Evolutionary conservation across 2,329 filamentous ascomycete species (phyloP).

Genomic region (Lachnellula cervina): DNA sequence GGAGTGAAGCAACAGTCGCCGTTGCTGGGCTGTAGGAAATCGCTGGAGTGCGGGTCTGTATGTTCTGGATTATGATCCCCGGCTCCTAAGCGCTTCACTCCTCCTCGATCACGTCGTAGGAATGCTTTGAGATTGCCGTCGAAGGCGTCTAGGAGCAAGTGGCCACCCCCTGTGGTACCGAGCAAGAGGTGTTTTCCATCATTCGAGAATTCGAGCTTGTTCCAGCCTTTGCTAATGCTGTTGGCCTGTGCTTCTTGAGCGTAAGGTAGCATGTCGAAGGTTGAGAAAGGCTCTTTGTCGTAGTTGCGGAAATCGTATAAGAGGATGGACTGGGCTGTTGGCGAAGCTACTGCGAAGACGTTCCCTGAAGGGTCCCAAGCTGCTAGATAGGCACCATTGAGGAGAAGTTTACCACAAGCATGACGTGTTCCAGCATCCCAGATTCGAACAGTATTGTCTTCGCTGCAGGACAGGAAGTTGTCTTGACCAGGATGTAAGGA

Average conservation of each 20-base stretch:
- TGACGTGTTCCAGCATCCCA: slow-evolving; percentile 78
- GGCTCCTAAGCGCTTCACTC: slow-evolving; percentile 47
- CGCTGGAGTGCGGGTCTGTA: slow-evolving; percentile 24
- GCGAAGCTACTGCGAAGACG: slow-evolving; percentile 85
- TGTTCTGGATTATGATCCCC: slow-evolving; percentile 41
- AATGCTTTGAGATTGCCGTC: slow-evolving; percentile 74
- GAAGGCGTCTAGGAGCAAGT: slow-evolving; percentile 93
- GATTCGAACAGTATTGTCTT: slow-evolving; percentile 84
- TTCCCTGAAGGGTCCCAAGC: slow-evolving; percentile 90
- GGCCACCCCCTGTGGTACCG: slow-evolving; percentile 76
- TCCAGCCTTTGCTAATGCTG: slow-evolving; percentile 65
- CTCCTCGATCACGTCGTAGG: slow-evolving; percentile 54
- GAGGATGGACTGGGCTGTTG: slow-evolving; percentile 71
- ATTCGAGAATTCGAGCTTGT: slow-evolving; percentile 90
- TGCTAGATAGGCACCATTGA: slow-evolving; percentile 75
- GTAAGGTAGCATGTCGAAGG: slow-evolving; percentile 65
- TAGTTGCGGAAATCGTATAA: slow-evolving; percentile 94
- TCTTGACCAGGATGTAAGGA: slow-evolving; percentile 81
- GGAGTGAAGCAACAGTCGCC: slow-evolving; percentile 86
- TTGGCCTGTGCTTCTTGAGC: slow-evolving; percentile 49
- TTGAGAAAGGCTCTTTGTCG: slow-evolving; percentile 83
- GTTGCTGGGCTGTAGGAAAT: slow-evolving; percentile 47
- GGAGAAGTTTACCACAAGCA: slow-evolving; percentile 72
- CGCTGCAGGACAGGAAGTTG: slow-evolving; percentile 85
- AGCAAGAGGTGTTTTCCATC: slow-evolving; percentile 85